phyloP scores from a whole-genome alignment of 371 early-diverging fungal species.

The Entomophthora muscae region DNA sequence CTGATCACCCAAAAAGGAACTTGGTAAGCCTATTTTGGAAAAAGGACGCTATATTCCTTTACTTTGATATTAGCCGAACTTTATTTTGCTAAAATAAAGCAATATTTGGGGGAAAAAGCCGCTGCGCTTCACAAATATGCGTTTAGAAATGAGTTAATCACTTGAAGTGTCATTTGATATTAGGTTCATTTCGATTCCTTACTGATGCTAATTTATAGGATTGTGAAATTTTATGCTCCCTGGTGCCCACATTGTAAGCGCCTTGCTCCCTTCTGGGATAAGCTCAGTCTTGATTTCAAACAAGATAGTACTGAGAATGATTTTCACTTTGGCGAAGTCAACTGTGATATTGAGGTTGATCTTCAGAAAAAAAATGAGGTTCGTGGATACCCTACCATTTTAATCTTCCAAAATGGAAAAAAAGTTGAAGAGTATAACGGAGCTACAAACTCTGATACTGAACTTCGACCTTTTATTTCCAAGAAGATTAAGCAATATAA shows the following conservation, averaged over 20 bases:
- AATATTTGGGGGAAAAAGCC: too few relatives aligned
- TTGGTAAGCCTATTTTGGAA: slow-evolving; percentile 5
- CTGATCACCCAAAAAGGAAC: neutral
- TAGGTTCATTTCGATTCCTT: too few relatives aligned
- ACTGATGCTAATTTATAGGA: neutral
- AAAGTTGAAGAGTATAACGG: slow-evolving; percentile 1
- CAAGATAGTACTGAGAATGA: too few relatives aligned
- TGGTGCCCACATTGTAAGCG: slow-evolving; percentile 91
- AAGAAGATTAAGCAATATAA: neutral
- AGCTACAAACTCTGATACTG: neutral
- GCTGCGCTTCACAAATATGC: too few relatives aligned
- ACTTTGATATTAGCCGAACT: too few relatives aligned
- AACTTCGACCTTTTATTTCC: neutral
- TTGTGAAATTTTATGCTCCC: slow-evolving; percentile 46
- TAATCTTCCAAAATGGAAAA: neutral
- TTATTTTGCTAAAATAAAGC: too few relatives aligned
- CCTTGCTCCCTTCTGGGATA: slow-evolving; percentile 65
- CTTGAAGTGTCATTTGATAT: too few relatives aligned
- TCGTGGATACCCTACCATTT: neutral
- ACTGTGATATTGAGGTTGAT: neutral
- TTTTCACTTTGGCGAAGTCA: slow-evolving; percentile 2
- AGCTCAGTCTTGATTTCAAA: slow-evolving; percentile 31
- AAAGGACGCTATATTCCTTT: too few relatives aligned
- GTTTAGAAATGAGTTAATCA: too few relatives aligned
- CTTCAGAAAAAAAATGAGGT: neutral